phyloP scores from a whole-genome alignment of 768 basidiomycete species.

The Boletus eberwhitei region DNA sequence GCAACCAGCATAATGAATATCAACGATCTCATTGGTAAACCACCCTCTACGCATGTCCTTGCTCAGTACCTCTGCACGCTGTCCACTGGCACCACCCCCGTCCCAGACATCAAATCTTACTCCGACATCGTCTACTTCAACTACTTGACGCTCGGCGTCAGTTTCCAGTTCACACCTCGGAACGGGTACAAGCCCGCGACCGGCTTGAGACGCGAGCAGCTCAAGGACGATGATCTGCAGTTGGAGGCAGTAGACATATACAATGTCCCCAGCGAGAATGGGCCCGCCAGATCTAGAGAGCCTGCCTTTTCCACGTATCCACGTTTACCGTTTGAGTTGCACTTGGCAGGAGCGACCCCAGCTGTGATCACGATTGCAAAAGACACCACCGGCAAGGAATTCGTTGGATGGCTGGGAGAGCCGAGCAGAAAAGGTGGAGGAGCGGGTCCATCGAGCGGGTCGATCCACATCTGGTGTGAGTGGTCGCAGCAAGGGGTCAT shows the following conservation, averaged over 20 bases:
- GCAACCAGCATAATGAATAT: conserved; percentile 9
- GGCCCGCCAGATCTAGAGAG: conserved; percentile 44
- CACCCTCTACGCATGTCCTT: conserved; percentile 47
- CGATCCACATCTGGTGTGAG: conserved; percentile 92
- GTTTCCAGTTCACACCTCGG: conserved; percentile 69
- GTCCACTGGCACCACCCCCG: conserved; percentile 18
- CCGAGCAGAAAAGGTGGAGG: conserved; percentile 92
- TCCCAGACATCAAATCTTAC: conserved; percentile 73
- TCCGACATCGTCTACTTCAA: conserved; percentile 86
- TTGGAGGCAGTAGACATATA: conserved; percentile 83
- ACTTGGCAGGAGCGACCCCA: conserved; percentile 38
- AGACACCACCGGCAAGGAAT: conserved; percentile 69
- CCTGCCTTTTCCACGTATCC: conserved; percentile 58
- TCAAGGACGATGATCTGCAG: conserved; percentile 48
- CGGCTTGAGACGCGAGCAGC: conserved; percentile 42
- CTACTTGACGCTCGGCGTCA: conserved; percentile 75
- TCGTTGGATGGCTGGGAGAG: conserved; percentile 76
- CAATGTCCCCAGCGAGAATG: conserved; percentile 48
- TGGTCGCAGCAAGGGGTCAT: conserved; percentile 81
- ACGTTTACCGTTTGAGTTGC: conserved; percentile 48
- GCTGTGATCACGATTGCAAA: conserved; percentile 40
- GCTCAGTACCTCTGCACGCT: conserved; percentile 41
- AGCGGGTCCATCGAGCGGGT: conserved; percentile 75
- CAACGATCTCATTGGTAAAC: conserved; percentile 46
- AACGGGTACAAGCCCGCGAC: conserved; percentile 58